A percentile compares a stretch with the other conserved stretches of the same genome.
Conservation (phyloP, 129 eudicot genomes). For the Flaveria linearis region DNA sequence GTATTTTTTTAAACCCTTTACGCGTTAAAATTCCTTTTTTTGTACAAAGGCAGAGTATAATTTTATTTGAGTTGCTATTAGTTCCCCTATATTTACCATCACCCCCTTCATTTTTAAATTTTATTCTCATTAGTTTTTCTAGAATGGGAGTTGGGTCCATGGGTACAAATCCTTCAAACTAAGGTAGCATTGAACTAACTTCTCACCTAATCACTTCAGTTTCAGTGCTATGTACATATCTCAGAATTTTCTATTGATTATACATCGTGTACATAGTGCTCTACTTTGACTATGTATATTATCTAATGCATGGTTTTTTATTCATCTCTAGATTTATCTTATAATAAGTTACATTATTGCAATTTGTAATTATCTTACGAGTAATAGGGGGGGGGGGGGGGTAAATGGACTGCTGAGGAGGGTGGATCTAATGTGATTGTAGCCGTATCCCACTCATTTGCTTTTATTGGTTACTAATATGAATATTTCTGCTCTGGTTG, state of each 20-base stretch:
- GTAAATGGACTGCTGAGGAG: neutral
- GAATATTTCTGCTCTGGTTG: neutral
- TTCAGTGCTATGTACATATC: neutral
- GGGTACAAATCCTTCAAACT: neutral
- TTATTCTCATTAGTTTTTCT: neutral
- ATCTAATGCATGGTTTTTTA: neutral
- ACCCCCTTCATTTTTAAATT: too few relatives aligned
- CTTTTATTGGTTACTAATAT: neutral
- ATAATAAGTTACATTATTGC: neutral
- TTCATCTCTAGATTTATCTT: neutral
- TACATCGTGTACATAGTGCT: neutral
- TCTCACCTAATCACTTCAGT: neutral
- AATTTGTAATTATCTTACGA: neutral
- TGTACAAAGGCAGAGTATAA: neutral
- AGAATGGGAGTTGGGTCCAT: too few relatives aligned
- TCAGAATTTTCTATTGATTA: neutral
- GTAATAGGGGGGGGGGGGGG: neutral
- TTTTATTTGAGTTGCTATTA: neutral
- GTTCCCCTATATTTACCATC: neutral
- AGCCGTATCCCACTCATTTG: neutral
- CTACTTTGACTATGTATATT: neutral
- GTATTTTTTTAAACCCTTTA: neutral
- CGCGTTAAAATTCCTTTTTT: neutral
- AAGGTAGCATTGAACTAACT: conserved; percentile 2
- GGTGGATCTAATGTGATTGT: neutral